A percentile compares a stretch with the other conserved stretches of the same genome.
phyloP scores from a whole-genome alignment of 192 early-diverging fungal genomes.

The Entophlyctis helioformis region DNA sequence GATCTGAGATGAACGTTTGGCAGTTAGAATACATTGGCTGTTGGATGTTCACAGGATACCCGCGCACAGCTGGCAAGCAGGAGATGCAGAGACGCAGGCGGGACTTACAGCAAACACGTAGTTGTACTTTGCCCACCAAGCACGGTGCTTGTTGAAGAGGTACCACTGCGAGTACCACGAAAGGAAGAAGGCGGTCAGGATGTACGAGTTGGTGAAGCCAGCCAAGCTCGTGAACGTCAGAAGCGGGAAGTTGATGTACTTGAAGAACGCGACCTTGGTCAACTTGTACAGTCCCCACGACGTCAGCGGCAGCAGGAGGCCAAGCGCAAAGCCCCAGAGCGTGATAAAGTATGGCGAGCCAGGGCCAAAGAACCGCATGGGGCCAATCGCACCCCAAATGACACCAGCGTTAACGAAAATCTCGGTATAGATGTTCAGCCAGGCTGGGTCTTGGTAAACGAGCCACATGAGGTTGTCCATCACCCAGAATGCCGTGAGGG shows the following conservation, averaged over 20 bases:
- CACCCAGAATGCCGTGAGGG: conserved; percentile 9
- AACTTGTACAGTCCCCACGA: conserved; percentile 24
- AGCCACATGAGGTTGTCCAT: conserved; percentile 9
- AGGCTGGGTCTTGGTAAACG: not conserved
- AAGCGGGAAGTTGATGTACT: conserved; percentile 13
- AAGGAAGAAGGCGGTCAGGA: conserved; percentile 9
- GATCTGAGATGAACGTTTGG: too few relatives aligned
- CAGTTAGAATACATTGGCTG: too few relatives aligned
- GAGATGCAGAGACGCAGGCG: too few relatives aligned
- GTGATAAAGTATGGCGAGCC: conserved; percentile 9
- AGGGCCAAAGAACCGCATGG: conserved; percentile 38
- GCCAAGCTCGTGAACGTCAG: conserved; percentile 1
- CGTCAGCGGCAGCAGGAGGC: conserved; percentile 17
- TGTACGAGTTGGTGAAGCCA: conserved; percentile 2
- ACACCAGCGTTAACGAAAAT: too few relatives aligned
- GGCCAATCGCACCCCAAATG: conserved; percentile 56
- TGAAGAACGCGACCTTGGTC: conserved; percentile 12
- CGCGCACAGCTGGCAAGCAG: too few relatives aligned
- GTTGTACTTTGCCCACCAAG: too few relatives aligned
- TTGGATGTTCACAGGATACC: too few relatives aligned
- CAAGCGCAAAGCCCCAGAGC: conserved; percentile 11
- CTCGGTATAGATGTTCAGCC: too few relatives aligned
- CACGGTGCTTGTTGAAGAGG: conserved; percentile 8
- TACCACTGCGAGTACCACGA: conserved; percentile 2
- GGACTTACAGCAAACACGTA: too few relatives aligned